Evolutionary conservation across 225 moss, liverwort and hornwort genomes (phyloP), one percentile per base, ranked within the genome.

Genomic region (Physcomitrium patens): DNA sequence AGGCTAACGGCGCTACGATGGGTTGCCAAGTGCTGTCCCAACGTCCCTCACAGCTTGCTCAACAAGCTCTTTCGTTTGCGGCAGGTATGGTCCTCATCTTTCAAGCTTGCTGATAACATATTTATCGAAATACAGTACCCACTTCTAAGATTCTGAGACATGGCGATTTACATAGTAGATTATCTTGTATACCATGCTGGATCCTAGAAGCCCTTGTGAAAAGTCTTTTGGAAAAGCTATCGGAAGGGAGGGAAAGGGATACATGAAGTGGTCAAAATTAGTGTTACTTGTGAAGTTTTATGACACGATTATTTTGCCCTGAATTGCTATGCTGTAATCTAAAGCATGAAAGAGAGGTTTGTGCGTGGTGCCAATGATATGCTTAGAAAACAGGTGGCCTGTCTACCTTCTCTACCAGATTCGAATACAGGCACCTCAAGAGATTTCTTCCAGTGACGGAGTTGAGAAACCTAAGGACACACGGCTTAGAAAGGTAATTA

Each of bases 31-130:
- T 95, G 99, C 71, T 99, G 95, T 74, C 92, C 99, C 17, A 83
- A 72, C 76, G 86, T 99, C 50, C 95, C 95, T 15, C 83, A 83
- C 27, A 92, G 87, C 72, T 86, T 95, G 42, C 84, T 95, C 76
- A 91, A 91, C 81, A 93, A 93, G 83, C 95, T 99, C 60, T 99
- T 99, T 72, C 95, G 99, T 19, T 73, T 89, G 82, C 89, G 99
- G 31, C 91, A 92, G 89, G 96, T 91, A 79, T 7, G 66, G 19
- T 68, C 37, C 26, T 37, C 16, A 22, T 44, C 7, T 64, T 48
- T 61, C 47, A 14, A 60, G 28, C 23, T 31, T 70, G 54, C 19
- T 50, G 28, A 45, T 47, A 65, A 10, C 22, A 47, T 48, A 15
- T 70, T 53, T 59, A 1, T 44, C 23, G 11, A 9, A 24, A 10